Conservation (phyloP, 2,329 filamentous ascomycete genomes). For the Colletotrichum echinochloae region DNA sequence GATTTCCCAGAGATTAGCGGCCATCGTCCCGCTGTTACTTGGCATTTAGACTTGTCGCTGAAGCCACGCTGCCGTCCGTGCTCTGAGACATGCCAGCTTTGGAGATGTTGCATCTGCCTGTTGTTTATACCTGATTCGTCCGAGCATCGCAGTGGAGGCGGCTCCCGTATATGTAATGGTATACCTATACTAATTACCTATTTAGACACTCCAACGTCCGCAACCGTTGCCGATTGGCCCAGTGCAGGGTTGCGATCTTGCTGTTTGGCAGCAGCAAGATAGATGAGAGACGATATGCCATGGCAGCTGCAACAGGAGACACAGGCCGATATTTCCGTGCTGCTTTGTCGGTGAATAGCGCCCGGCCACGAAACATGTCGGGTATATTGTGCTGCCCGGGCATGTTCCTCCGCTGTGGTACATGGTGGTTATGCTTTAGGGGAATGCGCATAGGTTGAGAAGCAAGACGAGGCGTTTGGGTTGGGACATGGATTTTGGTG, state of each 20-base stretch:
- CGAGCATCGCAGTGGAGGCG: not conserved
- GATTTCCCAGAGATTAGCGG: constrained; percentile 25
- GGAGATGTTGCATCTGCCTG: not conserved
- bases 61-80: constrained; percentile 34
- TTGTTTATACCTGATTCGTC: constrained; percentile 14
- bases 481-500: not conserved
- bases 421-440: not conserved
- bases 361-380: not conserved
- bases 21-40: constrained; percentile 6
- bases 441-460: not conserved
- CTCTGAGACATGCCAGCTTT: constrained; percentile 27
- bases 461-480: not conserved
- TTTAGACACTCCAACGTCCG: not conserved
- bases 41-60: constrained; percentile 20
- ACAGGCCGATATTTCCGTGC: not conserved
- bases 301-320: not conserved
- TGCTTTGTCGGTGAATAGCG: not conserved
- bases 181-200: not conserved
- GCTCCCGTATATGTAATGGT: not conserved
- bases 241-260: not conserved
- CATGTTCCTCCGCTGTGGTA: not conserved
- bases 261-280: not conserved
- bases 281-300: not conserved
- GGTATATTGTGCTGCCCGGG: not conserved
- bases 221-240: constrained; percentile 9